Percentiles rank a stretch among this genome's conserved stretches.
Conservation (phyloP, 164 flowering plant genomes). For the Liquidambar formosana region DNA sequence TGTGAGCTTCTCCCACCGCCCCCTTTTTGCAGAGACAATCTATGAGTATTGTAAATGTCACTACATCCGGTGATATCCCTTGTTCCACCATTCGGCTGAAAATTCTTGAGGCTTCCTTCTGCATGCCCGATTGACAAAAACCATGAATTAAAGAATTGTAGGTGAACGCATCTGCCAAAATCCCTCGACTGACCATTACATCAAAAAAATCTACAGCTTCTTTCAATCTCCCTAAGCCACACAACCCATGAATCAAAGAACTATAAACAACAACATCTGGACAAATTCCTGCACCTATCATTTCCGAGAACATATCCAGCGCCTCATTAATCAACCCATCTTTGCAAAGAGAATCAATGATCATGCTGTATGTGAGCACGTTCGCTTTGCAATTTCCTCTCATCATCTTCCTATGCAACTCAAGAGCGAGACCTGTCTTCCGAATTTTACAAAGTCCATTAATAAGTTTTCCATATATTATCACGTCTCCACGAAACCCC, state of each 20-base stretch:
- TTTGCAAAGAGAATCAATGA: constrained; percentile 17
- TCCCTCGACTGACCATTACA: constrained; percentile 3
- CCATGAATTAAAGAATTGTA: constrained; percentile 3
- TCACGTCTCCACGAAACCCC: background rate
- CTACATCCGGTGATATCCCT: background rate
- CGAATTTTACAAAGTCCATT: constrained; percentile 4
- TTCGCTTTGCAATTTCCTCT: background rate
- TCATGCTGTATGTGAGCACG: background rate
- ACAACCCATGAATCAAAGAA: constrained; percentile 11
- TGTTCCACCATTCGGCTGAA: background rate
- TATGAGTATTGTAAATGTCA: constrained; percentile 9
- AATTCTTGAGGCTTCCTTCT: background rate
- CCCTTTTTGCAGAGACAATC: constrained; percentile 12
- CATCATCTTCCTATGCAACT: constrained; percentile 17
- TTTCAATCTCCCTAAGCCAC: background rate
- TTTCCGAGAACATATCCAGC: constrained; percentile 7
- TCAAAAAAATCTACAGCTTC: constrained; percentile 6
- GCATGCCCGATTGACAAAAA: background rate
- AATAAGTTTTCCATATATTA: background rate
- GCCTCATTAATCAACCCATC: constrained; percentile 9
- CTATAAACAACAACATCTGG: constrained; percentile 14
- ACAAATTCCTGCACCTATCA: constrained; percentile 3
- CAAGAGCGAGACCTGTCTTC: constrained; percentile 2
- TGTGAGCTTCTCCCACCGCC: constrained; percentile 4
- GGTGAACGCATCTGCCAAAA: background rate